Evolutionary conservation across 2,329 filamentous ascomycete species (phyloP), one percentile per base, ranked within the genome.

Genomic region (Cladosporium sp.): DNA sequence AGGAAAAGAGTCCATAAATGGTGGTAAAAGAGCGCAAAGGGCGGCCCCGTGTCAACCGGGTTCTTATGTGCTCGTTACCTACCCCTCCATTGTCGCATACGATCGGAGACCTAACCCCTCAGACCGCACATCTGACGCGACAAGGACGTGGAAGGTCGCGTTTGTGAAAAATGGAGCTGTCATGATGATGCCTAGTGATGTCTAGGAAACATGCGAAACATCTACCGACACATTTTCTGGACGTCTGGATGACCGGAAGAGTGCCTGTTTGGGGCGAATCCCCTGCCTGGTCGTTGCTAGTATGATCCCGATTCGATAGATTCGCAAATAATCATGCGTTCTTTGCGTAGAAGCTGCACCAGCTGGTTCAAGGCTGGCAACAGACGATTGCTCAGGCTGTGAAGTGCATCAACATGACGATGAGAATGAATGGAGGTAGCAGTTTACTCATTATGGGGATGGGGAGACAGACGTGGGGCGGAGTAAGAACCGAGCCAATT

Each of bases 181-280:
- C 60, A 62, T 55, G 46, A 62, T 62, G 60, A 62, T 62, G 60
- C 31, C 49, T 40, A 16, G 16, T 62, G 60, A 62, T 62, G 60
- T 23, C 49, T 40, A 23, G 16, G 16, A 28, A 49, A 49, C 40
- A 61, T 31, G 37, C 55, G 28, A 31, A 55, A 12, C 52, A 55
- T 33, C 26, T 55, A 55, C 26, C 28, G 16, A 12, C 10, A n/a
- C 26, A 12, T 33, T 33, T 21, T 28, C 11, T 29, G 18, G 6
- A 21, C 28, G 7, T 33, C 4, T 55, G 8, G 28, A 18, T 23
- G 28, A 33, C 18, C 52, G 52, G 28, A n/a, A 6, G 16, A 33
- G 16, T 55, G 28, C 52, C 52, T 31, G 18, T 31, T 31, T 29
- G 29, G n/a, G 52, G 31, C 18, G 26, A 29, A 28, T 31, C 18